Percentiles rank a stretch among this genome's conserved stretches.
phyloP scores from a whole-genome alignment of 116 monocot species.

The Dioscorea cayenensis region DNA sequence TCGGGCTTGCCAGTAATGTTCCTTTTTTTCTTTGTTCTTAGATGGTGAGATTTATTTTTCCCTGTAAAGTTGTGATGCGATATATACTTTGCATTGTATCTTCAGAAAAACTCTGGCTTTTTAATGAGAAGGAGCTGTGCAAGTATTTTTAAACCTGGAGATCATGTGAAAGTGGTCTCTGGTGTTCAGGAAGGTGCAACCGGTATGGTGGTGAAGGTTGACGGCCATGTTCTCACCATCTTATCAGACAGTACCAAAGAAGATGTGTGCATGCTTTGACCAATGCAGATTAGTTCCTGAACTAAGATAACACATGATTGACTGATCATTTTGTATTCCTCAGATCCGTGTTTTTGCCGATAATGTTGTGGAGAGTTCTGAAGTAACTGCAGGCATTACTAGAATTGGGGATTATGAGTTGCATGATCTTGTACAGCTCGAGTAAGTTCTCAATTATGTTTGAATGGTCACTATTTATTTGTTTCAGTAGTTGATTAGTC shows the following conservation, averaged over 20 bases:
- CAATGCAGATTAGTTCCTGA: neutral
- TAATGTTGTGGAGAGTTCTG: constrained; percentile 95
- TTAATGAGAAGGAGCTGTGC: constrained; percentile 95
- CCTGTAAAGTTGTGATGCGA: constrained; percentile 1
- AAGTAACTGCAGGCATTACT: constrained; percentile 89
- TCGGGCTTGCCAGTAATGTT: constrained; percentile 59
- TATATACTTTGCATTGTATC: constrained; percentile 3
- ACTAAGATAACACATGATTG: neutral
- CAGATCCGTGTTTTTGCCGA: constrained; percentile 97
- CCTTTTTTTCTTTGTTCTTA: neutral
- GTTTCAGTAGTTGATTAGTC: neutral
- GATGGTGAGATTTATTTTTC: neutral
- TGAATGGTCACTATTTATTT: neutral
- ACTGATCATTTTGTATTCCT: constrained; percentile 3
- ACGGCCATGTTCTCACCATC: constrained; percentile 86
- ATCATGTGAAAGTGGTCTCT: constrained; percentile 98
- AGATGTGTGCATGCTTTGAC: constrained; percentile 46
- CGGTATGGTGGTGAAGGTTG: constrained; percentile 99
- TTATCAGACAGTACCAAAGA: constrained; percentile 93
- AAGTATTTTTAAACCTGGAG: constrained; percentile 94
- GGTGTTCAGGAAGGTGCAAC: constrained; percentile 95
- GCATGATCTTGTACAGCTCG: constrained; percentile 89
- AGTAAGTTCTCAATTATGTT: constrained; percentile 39
- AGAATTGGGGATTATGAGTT: constrained; percentile 89
- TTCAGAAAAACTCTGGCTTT: constrained; percentile 77